Base-by-base conservation (phyloP, 1,284 basidiomycete genomes). In the Marasmius fiardii region DNA sequence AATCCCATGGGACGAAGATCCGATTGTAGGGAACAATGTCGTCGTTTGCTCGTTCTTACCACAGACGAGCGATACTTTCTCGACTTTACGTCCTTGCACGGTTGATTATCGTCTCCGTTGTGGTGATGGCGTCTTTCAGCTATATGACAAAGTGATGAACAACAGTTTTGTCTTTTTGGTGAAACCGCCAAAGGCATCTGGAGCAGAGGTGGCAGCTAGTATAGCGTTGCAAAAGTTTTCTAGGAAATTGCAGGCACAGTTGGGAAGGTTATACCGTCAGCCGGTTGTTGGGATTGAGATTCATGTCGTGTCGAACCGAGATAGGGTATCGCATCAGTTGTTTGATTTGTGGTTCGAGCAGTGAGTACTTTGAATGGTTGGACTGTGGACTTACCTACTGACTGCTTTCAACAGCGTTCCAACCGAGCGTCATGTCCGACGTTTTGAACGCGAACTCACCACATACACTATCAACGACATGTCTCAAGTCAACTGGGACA, bases 341-440 rank as follows among this genome's bases (percentile, higher is more conserved):
- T 86, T 87, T 60, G 85, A 87, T 62, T 64, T 86, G 37, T 82
- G 83, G 67, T 83, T 84, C 62, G 80, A 85, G 43, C 81, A 85
- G 84, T 86, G 63, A 67, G 83, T 71, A 10, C 10, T 31, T 4
- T 31, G 28, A 4, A 4, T 31, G 4, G 28, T 31, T 31, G n/a
- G n/a, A n/a, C n/a, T n/a, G n/a, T n/a, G n/a, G n/a, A 31, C 28
- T 31, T 31, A 10, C 10, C 28, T 31, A n/a, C n/a, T n/a, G n/a
- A n/a, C n/a, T n/a, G n/a, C n/a, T n/a, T n/a, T n/a, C n/a, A 45
- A 14, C 39, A 86, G 84, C 56, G 78, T 85, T 8, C 74, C 75
- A 8, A 86, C 84, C 0, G 82, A 86, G 63, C 74, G 79, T 55
- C 71, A 67, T 45, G 65, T 85, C 14, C 69, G 71, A 45, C 76